These are phyloP conservation scores for Cystofilobasidium capitatum DNA, from an alignment of 768 basidiomycete genomes.

Conservation along the genomic window DNA sequence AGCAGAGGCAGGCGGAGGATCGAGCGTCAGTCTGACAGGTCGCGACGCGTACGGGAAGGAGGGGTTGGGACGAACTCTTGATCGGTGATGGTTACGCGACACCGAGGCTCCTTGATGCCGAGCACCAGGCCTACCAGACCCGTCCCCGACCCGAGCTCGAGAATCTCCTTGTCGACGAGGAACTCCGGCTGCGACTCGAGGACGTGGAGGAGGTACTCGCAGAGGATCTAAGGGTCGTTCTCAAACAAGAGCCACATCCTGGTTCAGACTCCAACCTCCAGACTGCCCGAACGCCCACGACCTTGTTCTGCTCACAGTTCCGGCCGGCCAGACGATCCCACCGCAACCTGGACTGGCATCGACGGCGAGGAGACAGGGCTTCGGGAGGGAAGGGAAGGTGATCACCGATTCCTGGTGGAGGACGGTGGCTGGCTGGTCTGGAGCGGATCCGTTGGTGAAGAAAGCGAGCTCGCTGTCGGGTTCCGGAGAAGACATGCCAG, in stretches of 20 bases:
- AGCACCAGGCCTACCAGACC: slow-evolving; percentile 84
- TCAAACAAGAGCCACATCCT: too few relatives aligned
- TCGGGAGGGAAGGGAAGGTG: slow-evolving; percentile 26
- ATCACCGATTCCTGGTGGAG: slow-evolving; percentile 25
- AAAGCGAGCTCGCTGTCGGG: neutral
- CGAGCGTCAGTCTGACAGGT: neutral
- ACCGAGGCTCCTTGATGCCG: slow-evolving; percentile 52
- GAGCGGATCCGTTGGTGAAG: neutral
- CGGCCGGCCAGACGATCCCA: slow-evolving; percentile 85
- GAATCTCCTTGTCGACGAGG: slow-evolving; percentile 46
- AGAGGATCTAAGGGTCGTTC: slow-evolving; percentile 19
- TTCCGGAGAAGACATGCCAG: neutral
- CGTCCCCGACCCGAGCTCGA: slow-evolving; percentile 86
- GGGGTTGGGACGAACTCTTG: slow-evolving; percentile 58
- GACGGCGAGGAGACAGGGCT: slow-evolving; percentile 46
- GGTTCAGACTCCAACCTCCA: neutral
- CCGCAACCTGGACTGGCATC: slow-evolving; percentile 84
- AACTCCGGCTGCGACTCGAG: slow-evolving; percentile 7
- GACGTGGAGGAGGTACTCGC: slow-evolving; percentile 21
- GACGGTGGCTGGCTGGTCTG: slow-evolving; percentile 27
- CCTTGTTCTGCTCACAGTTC: slow-evolving; percentile 33
- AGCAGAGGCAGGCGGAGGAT: neutral
- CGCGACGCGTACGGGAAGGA: neutral
- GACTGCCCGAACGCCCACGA: neutral
- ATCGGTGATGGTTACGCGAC: slow-evolving; percentile 71